A percentile compares a stretch with the other conserved stretches of the same genome.
phyloP scores from a whole-genome alignment of 2,329 filamentous ascomycete species.

The Phialemoniopsis sp. region DNA sequence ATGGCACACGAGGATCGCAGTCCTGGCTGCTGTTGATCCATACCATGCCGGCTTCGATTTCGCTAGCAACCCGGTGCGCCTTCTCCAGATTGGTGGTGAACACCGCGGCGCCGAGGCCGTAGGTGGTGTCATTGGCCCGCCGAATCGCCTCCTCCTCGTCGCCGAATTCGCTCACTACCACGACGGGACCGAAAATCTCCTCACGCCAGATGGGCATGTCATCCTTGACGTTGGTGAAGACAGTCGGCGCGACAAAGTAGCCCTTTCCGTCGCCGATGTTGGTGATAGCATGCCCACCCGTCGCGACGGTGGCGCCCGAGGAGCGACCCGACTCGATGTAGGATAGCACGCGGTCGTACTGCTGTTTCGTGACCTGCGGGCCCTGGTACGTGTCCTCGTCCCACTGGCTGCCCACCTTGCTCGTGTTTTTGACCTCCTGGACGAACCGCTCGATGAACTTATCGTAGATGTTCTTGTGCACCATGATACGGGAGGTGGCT shows the following conservation, averaged over 20 bases:
- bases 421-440: conserved; percentile 40
- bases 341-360: conserved; percentile 58
- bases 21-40: conserved; percentile 30
- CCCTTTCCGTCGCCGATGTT: conserved; percentile 5
- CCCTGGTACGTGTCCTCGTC: conserved; percentile 47
- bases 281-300: conserved; percentile 38
- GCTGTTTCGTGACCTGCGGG: conserved; percentile 58
- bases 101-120: conserved; percentile 50
- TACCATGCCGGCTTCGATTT: conserved; percentile 51
- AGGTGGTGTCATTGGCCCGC: conserved; percentile 48
- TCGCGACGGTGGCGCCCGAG: conserved; percentile 51
- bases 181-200: conserved; percentile 58
- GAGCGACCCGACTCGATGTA: conserved; percentile 62
- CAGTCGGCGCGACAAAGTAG: conserved; percentile 13
- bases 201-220: conserved; percentile 32
- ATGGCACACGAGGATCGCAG: conserved; percentile 7
- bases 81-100: conserved; percentile 50
- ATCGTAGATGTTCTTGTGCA: conserved; percentile 55
- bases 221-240: conserved; percentile 10
- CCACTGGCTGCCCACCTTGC: conserved; percentile 56
- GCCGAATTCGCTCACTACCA: conserved; percentile 45
- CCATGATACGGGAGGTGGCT: conserved; percentile 68
- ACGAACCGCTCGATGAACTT: conserved; percentile 55
- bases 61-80: conserved; percentile 37
- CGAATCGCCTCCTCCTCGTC: conserved; percentile 44